Conservation (phyloP, 2,329 filamentous ascomycete species). For the Knoxdaviesia capensis region DNA sequence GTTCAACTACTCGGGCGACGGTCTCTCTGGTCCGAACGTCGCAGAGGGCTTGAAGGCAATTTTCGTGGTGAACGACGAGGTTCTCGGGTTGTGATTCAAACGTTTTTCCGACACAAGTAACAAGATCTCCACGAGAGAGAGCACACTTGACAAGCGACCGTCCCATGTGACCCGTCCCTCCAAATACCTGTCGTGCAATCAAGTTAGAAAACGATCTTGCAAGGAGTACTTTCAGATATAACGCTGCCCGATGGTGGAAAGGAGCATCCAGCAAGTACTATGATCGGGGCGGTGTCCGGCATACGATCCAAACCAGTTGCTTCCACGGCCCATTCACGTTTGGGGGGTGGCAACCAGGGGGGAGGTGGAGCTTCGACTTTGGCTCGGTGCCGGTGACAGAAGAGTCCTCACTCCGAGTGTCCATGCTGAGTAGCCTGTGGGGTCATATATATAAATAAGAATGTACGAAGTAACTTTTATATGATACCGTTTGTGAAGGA, state of each 20-base stretch:
- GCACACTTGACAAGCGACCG: slow-evolving; percentile 72
- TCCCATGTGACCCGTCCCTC: slow-evolving; percentile 93
- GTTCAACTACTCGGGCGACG: slow-evolving; percentile 50
- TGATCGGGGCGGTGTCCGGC: slow-evolving; percentile 10
- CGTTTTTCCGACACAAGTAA: slow-evolving; percentile 68
- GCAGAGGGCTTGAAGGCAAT: slow-evolving; percentile 66
- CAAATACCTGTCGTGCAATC: slow-evolving; percentile 48
- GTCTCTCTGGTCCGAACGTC: slow-evolving; percentile 73
- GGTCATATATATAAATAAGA: not conserved
- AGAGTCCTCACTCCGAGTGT: not conserved
- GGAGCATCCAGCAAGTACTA: slow-evolving; percentile 1
- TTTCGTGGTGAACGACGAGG: slow-evolving; percentile 52
- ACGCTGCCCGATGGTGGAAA: not conserved
- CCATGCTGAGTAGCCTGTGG: not conserved
- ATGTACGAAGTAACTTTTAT: not conserved
- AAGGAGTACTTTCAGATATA: not conserved
- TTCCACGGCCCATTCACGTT: slow-evolving; percentile 46
- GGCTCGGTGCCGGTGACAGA: not conserved
- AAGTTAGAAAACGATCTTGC: not conserved
- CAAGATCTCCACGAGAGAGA: slow-evolving; percentile 61
- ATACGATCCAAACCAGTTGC: slow-evolving; percentile 75
- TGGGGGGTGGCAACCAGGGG: slow-evolving; percentile 72
- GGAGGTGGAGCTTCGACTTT: slow-evolving; percentile 35
- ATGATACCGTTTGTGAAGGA: not conserved
- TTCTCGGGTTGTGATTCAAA: slow-evolving; percentile 54